A percentile compares a stretch with the other conserved stretches of the same genome.
These are phyloP conservation scores for Torulaspora gathmanii DNA, from an alignment of 805 yeast genomes.

Conservation along the genomic window DNA sequence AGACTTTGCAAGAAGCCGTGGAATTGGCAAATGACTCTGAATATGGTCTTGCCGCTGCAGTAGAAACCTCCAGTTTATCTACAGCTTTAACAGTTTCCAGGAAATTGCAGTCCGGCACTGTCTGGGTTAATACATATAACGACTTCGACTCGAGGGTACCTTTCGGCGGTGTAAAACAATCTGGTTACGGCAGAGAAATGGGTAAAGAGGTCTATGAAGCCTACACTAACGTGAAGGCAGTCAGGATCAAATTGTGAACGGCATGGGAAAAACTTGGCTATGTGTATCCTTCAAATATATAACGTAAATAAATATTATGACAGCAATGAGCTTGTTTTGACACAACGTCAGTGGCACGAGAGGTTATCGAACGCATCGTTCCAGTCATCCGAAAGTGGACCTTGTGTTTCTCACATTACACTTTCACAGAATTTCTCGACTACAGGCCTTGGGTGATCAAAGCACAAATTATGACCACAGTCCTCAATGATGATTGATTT, in stretches of 20 bases:
- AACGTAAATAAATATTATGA: neutral
- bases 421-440: neutral
- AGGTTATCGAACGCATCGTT: too few species aligned
- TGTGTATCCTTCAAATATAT: neutral
- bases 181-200: constrained; percentile 86
- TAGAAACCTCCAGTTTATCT: constrained; percentile 60
- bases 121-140: constrained; percentile 77
- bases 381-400: too few species aligned
- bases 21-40: constrained; percentile 63
- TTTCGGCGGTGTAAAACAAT: constrained; percentile 76
- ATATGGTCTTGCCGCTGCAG: constrained; percentile 78
- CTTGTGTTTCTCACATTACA: neutral
- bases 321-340: neutral
- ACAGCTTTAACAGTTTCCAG: constrained; percentile 61
- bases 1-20: constrained; percentile 62
- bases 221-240: constrained; percentile 72
- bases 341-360: too few species aligned
- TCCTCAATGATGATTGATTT: constrained; percentile 14
- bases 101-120: constrained; percentile 67
- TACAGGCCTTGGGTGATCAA: constrained; percentile 21
- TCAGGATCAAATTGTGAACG: constrained; percentile 48
- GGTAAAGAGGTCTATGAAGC: constrained; percentile 72
- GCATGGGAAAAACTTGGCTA: neutral
- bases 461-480: constrained; percentile 30
- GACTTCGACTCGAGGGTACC: constrained; percentile 73